Evolutionary conservation across 352 stramenopile genomes (phyloP).

Genomic region (Phytophthora pluvialis): DNA sequence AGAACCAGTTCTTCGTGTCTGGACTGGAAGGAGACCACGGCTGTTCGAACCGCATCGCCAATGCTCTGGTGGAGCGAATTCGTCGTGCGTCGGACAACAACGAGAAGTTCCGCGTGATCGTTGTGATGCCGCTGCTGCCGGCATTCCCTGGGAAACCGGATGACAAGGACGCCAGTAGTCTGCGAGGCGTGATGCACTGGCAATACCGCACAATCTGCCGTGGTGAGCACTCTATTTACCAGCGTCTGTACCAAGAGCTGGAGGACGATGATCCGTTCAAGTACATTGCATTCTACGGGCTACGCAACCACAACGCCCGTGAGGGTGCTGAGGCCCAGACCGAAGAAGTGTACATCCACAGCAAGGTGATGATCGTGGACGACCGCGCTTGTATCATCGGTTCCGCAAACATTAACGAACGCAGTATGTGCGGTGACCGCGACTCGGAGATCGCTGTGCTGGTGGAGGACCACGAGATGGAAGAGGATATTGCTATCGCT

Average conservation of each 20-base stretch:
- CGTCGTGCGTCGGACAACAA: conserved; percentile 76
- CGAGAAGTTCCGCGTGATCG: conserved; percentile 87
- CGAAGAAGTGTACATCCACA: conserved; percentile 90
- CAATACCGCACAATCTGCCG: conserved; percentile 89
- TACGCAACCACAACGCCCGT: conserved; percentile 64
- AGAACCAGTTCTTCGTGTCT: conserved; percentile 92
- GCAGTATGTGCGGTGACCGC: conserved; percentile 86
- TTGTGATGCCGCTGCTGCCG: conserved; percentile 85
- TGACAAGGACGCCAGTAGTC: conserved; percentile 82
- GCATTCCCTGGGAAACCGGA: conserved; percentile 82
- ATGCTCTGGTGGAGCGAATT: conserved; percentile 82
- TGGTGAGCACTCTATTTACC: conserved; percentile 83
- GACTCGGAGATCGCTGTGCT: conserved; percentile 90
- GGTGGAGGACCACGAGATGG: conserved; percentile 81
- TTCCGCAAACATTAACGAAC: conserved; percentile 89
- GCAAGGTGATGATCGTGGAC: conserved; percentile 92
- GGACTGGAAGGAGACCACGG: conserved; percentile 83
- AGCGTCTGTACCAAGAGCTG: conserved; percentile 77
- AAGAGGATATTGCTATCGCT: conserved; percentile 57
- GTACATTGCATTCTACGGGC: conserved; percentile 88
- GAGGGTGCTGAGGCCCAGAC: conserved; percentile 55
- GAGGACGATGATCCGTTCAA: conserved; percentile 85
- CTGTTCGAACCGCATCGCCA: conserved; percentile 85
- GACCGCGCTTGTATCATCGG: conserved; percentile 83
- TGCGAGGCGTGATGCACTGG: conserved; percentile 89